Conservation (phyloP, 1,284 basidiomycete species). For the Ceraceosorus guamensis region DNA sequence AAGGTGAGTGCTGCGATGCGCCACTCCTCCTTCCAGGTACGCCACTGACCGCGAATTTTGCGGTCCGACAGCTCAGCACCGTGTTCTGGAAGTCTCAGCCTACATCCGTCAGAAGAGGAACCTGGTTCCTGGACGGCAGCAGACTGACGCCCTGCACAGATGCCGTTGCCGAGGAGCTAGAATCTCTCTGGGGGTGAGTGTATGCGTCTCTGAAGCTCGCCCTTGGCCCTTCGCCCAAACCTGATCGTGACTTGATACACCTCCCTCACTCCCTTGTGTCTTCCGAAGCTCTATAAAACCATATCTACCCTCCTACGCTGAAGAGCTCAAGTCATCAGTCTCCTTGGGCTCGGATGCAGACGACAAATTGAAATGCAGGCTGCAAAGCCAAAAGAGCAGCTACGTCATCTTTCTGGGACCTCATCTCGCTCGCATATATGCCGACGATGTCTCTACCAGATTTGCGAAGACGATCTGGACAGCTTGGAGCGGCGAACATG, state of each 20-base stretch:
- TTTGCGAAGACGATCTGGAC: constrained; percentile 34
- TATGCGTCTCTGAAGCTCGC: constrained; percentile 51
- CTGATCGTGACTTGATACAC: constrained; percentile 51
- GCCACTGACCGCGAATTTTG: background rate
- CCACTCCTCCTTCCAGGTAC: no score
- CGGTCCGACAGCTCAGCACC: constrained; percentile 50
- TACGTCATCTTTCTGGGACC: constrained; percentile 55
- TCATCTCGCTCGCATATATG: constrained; percentile 50
- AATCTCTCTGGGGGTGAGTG: constrained; percentile 37
- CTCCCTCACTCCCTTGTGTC: constrained; percentile 54
- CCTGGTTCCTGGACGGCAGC: constrained; percentile 53
- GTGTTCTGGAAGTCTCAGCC: constrained; percentile 55
- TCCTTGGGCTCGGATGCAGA: constrained; percentile 53
- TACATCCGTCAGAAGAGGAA: constrained; percentile 53
- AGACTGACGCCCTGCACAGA: constrained; percentile 52
- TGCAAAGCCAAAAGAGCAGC: constrained; percentile 45
- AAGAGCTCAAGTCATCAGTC: constrained; percentile 53
- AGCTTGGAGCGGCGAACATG: constrained; percentile 33
- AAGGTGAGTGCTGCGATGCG: constrained; percentile 2
- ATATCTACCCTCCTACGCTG: constrained; percentile 52
- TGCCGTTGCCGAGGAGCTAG: constrained; percentile 54
- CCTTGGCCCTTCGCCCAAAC: constrained; percentile 53
- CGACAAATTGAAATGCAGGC: constrained; percentile 54
- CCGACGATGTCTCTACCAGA: constrained; percentile 24
- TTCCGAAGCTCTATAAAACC: constrained; percentile 43